These are phyloP conservation scores for Myrica gale DNA, from an alignment of 306 rosid species.

Conservation along the genomic window DNA sequence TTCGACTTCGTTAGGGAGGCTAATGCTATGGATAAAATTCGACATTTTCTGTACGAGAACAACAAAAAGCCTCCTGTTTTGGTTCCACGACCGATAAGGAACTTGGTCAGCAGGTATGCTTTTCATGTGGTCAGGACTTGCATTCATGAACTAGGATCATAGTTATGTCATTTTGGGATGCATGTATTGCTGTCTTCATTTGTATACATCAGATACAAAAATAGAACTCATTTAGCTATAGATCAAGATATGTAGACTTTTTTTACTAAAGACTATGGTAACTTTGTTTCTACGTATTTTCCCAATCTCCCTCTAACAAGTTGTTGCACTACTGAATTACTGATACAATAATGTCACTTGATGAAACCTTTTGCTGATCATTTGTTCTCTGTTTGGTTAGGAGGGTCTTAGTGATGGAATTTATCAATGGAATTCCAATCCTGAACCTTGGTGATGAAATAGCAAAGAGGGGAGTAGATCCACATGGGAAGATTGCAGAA, in stretches of 20 bases:
- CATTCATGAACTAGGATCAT: slow-evolving; percentile 20
- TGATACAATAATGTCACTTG: slow-evolving; percentile 22
- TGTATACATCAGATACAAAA: neutral
- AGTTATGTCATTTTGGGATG: neutral
- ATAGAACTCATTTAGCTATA: neutral
- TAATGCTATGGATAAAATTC: slow-evolving; percentile 70
- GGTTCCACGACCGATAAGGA: slow-evolving; percentile 69
- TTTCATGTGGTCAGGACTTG: slow-evolving; percentile 28
- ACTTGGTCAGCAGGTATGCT: slow-evolving; percentile 74
- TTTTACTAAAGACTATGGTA: neutral
- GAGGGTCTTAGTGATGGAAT: slow-evolving; percentile 91
- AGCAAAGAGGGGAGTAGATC: slow-evolving; percentile 81
- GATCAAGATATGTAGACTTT: neutral
- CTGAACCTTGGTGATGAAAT: slow-evolving; percentile 91
- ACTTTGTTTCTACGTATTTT: neutral
- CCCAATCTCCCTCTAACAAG: too few relatives aligned
- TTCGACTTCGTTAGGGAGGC: slow-evolving; percentile 95
- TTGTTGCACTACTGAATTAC: neutral
- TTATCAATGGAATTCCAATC: slow-evolving; percentile 83
- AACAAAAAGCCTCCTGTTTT: slow-evolving; percentile 73
- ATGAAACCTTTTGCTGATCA: slow-evolving; percentile 26
- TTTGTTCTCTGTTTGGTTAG: slow-evolving; percentile 45
- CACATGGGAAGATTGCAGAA: slow-evolving; percentile 68
- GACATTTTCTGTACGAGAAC: slow-evolving; percentile 56
- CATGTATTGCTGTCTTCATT: neutral